Evolutionary conservation across 1,284 basidiomycete genomes (phyloP).

Genomic region (Leccinum angustisporum): DNA sequence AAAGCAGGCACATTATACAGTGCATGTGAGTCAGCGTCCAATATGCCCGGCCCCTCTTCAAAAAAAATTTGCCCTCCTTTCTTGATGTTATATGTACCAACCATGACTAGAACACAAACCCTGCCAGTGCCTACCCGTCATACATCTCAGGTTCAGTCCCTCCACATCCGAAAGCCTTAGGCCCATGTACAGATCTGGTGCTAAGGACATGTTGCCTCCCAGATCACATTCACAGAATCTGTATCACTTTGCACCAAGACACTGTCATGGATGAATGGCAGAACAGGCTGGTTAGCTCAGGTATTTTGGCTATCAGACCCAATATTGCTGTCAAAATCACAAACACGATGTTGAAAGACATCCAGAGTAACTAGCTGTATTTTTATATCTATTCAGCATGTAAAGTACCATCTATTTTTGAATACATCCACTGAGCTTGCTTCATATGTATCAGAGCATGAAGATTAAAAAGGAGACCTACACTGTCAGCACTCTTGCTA

Average conservation of each 20-base stretch:
- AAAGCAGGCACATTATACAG: too few species aligned
- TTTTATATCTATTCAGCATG: neutral
- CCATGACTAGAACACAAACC: too few species aligned
- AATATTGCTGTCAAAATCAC: neutral
- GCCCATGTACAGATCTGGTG: neutral
- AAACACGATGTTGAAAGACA: neutral
- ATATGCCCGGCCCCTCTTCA: too few species aligned
- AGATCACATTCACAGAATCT: neutral
- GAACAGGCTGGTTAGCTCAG: neutral
- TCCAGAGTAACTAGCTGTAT: neutral
- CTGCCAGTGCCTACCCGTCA: too few species aligned
- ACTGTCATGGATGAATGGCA: neutral
- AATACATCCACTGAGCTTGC: neutral
- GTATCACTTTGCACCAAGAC: neutral
- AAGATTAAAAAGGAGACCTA: too few species aligned
- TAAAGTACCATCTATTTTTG: neutral
- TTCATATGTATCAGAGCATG: too few species aligned
- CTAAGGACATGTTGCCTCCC: neutral
- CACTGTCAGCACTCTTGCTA: too few species aligned
- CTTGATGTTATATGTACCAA: neutral
- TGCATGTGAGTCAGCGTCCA: too few species aligned
- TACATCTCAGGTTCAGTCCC: too few species aligned
- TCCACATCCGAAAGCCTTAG: too few species aligned
- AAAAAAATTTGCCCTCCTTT: too few species aligned
- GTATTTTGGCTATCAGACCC: neutral